These are phyloP conservation scores for Rhazya stricta DNA, from an alignment of 257 asterid genomes.

Conservation along the genomic window DNA sequence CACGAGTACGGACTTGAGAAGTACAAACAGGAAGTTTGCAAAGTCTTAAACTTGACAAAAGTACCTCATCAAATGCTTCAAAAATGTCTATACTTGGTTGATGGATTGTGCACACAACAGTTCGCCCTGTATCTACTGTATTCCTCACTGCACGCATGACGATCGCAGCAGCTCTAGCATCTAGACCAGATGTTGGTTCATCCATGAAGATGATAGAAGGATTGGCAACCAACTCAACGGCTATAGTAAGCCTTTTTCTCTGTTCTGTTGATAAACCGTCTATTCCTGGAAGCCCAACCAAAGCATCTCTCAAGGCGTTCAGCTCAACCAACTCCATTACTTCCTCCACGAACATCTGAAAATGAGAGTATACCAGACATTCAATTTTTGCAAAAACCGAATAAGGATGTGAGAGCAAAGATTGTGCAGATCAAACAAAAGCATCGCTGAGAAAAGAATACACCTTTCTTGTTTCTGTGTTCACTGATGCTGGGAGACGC, in stretches of 20 bases:
- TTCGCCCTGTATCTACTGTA: slow-evolving; percentile 67
- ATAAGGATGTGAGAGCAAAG: neutral
- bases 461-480: slow-evolving; percentile 40
- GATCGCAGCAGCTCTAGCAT: slow-evolving; percentile 72
- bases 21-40: neutral
- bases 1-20: neutral
- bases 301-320: slow-evolving; percentile 34
- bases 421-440: neutral
- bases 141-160: slow-evolving; percentile 71
- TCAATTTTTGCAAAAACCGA: neutral
- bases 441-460: slow-evolving; percentile 4
- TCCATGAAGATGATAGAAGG: slow-evolving; percentile 78
- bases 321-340: slow-evolving; percentile 70
- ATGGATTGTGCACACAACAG: slow-evolving; percentile 69
- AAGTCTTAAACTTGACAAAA: neutral
- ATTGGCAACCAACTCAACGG: slow-evolving; percentile 62
- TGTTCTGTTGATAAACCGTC: slow-evolving; percentile 65
- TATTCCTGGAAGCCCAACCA: slow-evolving; percentile 68
- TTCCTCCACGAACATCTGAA: slow-evolving; percentile 72
- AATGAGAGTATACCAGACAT: neutral
- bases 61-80: slow-evolving; percentile 64
- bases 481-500: slow-evolving; percentile 57
- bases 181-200: slow-evolving; percentile 68
- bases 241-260: slow-evolving; percentile 62
- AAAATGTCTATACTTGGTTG: slow-evolving; percentile 72